Conservation (phyloP, 2,329 filamentous ascomycete genomes). For the Botrytis aclada region DNA sequence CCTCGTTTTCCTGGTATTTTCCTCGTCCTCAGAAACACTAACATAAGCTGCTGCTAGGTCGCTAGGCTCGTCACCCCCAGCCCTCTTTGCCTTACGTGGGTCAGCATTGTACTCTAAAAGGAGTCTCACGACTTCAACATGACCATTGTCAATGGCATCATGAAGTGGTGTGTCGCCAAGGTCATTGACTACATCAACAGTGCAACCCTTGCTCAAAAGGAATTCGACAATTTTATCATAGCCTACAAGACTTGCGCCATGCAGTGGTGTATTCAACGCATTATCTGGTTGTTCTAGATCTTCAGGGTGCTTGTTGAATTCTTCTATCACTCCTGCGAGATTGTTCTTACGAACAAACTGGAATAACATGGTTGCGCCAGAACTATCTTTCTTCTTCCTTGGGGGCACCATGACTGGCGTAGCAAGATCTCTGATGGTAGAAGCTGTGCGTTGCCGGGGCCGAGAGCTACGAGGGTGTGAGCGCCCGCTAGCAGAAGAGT, state of each 20-base stretch:
- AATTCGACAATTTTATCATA: constrained; percentile 84
- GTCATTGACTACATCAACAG: constrained; percentile 73
- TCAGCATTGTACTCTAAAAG: constrained; percentile 86
- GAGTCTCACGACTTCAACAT: constrained; percentile 81
- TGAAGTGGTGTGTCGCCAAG: constrained; percentile 91
- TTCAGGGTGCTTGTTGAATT: constrained; percentile 72
- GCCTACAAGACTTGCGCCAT: constrained; percentile 87
- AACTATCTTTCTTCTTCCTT: constrained; percentile 79
- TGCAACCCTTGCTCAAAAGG: constrained; percentile 79
- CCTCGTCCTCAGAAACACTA: constrained; percentile 55
- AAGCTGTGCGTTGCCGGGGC: constrained; percentile 53
- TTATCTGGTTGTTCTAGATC: constrained; percentile 89
- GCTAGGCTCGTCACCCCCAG: constrained; percentile 81
- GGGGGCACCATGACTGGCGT: constrained; percentile 64
- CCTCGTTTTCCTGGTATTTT: constrained; percentile 20
- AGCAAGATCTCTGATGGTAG: constrained; percentile 55
- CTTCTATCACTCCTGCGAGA: constrained; percentile 69
- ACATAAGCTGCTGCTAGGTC: constrained; percentile 73
- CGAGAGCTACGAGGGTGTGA: constrained; percentile 58
- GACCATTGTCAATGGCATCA: constrained; percentile 94
- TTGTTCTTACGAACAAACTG: constrained; percentile 81
- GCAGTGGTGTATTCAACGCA: constrained; percentile 92
- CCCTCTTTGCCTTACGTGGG: constrained; percentile 81
- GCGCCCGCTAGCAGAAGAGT: constrained; percentile 60
- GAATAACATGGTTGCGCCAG: constrained; percentile 87